Evolutionary conservation across 805 yeast genomes (phyloP).

Genomic region (Teunomyces tritomae): DNA sequence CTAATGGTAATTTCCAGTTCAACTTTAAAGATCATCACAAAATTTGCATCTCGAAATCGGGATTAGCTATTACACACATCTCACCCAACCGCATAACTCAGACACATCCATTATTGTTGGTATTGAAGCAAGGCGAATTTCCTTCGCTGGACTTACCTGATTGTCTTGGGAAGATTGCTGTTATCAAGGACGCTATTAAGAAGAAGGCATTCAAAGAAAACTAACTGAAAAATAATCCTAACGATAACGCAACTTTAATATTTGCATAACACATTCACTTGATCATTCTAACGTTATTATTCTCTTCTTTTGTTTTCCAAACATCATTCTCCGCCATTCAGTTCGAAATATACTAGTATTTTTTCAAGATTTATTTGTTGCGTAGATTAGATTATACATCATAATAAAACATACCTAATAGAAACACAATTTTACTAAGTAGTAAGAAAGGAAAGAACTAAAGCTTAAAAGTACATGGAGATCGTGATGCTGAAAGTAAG

Average conservation of each 20-base stretch:
- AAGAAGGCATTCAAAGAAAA: conserved; percentile 29
- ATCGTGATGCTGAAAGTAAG: conserved; percentile 1
- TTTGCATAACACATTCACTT: not conserved
- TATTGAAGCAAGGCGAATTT: conserved; percentile 43
- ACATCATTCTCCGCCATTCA: not conserved
- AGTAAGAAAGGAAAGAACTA: not conserved
- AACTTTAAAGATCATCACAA: conserved; percentile 95
- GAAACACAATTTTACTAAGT: not conserved
- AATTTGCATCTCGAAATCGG: conserved; percentile 72
- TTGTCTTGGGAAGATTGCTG: conserved; percentile 38
- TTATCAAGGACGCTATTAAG: conserved; percentile 65
- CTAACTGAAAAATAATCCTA: not conserved
- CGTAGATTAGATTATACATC: conserved; percentile 1
- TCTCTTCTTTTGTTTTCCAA: not conserved
- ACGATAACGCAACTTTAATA: not conserved
- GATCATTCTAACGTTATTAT: not conserved
- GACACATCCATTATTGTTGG: conserved; percentile 55
- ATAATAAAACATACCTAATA: conserved; percentile 2
- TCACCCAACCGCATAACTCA: conserved; percentile 72
- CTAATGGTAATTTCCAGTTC: conserved; percentile 90
- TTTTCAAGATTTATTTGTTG: conserved; percentile 1
- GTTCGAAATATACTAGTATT: conserved; percentile 1
- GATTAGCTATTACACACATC: conserved; percentile 74
- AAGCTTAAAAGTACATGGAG: conserved; percentile 2
- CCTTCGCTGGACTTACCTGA: conserved; percentile 40